Conservation (phyloP, 148 eudicot species). For the Silene latifolia region DNA sequence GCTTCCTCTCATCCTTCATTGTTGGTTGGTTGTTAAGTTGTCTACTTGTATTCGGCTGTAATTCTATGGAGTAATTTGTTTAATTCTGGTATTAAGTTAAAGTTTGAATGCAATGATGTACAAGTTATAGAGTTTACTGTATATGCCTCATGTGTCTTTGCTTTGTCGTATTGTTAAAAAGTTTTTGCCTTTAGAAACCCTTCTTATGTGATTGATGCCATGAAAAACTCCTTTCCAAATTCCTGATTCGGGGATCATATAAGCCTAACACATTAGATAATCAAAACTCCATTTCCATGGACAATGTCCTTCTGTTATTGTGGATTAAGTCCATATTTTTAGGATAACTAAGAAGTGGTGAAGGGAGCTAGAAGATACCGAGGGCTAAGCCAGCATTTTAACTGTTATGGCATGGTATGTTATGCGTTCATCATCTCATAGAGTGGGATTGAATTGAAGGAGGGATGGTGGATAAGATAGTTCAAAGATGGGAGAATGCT, state of each 20-base stretch:
- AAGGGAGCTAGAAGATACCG: background rate
- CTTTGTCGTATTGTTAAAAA: background rate
- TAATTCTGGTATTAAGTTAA: background rate
- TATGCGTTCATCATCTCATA: too few species aligned
- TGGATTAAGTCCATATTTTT: too few species aligned
- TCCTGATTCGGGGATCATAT: too few species aligned
- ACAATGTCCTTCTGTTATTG: background rate
- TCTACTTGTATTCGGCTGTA: background rate
- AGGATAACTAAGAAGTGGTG: background rate
- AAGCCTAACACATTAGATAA: background rate
- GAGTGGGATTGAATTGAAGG: background rate
- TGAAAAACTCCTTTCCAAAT: too few species aligned
- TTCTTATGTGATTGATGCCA: background rate
- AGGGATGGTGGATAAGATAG: background rate
- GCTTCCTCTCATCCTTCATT: too few species aligned
- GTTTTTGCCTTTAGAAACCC: background rate
- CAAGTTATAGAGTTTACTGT: background rate
- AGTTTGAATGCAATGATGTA: background rate
- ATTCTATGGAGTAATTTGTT: background rate
- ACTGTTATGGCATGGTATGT: background rate
- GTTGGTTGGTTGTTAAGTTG: background rate
- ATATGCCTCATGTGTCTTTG: constrained; percentile 1
- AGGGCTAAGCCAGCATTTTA: background rate
- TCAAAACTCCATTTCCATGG: background rate
- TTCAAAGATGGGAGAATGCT: too few species aligned